These are phyloP conservation scores for Pseudocercospora fuligena DNA, from an alignment of 2,329 filamentous ascomycete species.

Conservation along the genomic window DNA sequence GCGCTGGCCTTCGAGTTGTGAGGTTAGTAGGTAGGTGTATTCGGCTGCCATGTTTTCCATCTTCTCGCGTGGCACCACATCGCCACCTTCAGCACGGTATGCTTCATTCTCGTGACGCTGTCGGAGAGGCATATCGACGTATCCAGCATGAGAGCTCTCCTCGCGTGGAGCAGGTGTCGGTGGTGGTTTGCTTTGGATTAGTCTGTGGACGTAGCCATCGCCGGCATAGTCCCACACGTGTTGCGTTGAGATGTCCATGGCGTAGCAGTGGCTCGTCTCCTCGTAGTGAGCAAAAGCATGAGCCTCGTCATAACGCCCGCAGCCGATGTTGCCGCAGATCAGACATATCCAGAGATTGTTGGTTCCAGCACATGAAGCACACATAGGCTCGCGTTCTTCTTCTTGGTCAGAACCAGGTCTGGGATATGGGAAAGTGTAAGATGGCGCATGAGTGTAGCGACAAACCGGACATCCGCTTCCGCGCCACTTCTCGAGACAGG, in stretches of 20 bases:
- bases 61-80: slow-evolving; percentile 74
- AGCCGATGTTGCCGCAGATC: slow-evolving; percentile 90
- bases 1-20: slow-evolving; percentile 89
- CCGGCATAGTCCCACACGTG: slow-evolving; percentile 98
- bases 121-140: slow-evolving; percentile 75
- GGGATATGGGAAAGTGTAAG: slow-evolving; percentile 45
- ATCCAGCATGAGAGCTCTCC: slow-evolving; percentile 59
- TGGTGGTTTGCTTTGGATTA: slow-evolving; percentile 89
- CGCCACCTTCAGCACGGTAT: slow-evolving; percentile 54
- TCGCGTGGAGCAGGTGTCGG: slow-evolving; percentile 19
- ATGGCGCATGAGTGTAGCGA: slow-evolving; percentile 75
- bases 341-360: slow-evolving; percentile 94
- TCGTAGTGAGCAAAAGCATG: slow-evolving; percentile 95
- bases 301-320: slow-evolving; percentile 85
- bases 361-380: slow-evolving; percentile 77
- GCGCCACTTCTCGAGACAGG: slow-evolving; percentile 94
- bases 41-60: slow-evolving; percentile 83
- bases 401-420: slow-evolving; percentile 36
- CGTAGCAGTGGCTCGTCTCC: slow-evolving; percentile 84
- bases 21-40: slow-evolving; percentile 91
- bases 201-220: slow-evolving; percentile 92
- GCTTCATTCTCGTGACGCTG: slow-evolving; percentile 44
- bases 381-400: slow-evolving; percentile 70
- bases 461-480: slow-evolving; percentile 94
- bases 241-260: slow-evolving; percentile 89